Base-by-base conservation (phyloP, 2,329 filamentous ascomycete genomes). In the Stenocarpella maydis region DNA sequence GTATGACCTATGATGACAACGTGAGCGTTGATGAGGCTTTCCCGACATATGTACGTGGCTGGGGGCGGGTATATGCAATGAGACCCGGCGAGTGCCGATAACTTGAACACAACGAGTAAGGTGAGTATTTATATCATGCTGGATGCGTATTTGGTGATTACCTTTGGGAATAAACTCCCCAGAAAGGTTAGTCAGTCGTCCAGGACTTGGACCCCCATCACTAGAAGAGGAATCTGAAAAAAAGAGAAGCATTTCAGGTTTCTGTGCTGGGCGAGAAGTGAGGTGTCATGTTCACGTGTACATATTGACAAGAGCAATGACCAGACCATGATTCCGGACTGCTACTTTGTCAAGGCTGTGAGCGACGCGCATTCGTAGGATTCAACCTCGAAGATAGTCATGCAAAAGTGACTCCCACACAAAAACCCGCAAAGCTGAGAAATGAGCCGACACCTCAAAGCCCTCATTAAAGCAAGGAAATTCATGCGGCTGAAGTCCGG, bases 401-500 rank as follows among this genome's bases (percentile, higher is more conserved):
- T 24, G 52, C 26, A 28, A 58, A 39, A n/a, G 39, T 24, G 6
- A 8, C 3, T 15, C 28, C 43, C 28, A 21, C 39, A 19, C 39
- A 19, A 45, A 49, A 49, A 63, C 17, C 41, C 9, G 41, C 58
- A 63, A 37, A 63, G 58, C 58, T 47, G 58, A 63, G 34, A 49
- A 34, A 12, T 31, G 58, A 63, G 58, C 41, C 41, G 19, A 26
- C 19, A 3, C 31, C 19, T 37, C 19, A 17, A 10, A 21, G 12
- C 15, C 19, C 43, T 24, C 6, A 47, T 31, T 61, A 60, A 65
- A 19, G 43, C 45, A 34, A 65, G 43, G 31, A 15, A 53, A 41
- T 47, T n/a, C 10, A 45, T 64, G 54, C 41, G 58, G 69, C 65
- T 70, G 65, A 60, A 28, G 37, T 50, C 55, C 52, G 47, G 45